Evolutionary conservation across 768 basidiomycete genomes (phyloP), one percentile per base, ranked within the genome.

Genomic region (Lactarius sp.): DNA sequence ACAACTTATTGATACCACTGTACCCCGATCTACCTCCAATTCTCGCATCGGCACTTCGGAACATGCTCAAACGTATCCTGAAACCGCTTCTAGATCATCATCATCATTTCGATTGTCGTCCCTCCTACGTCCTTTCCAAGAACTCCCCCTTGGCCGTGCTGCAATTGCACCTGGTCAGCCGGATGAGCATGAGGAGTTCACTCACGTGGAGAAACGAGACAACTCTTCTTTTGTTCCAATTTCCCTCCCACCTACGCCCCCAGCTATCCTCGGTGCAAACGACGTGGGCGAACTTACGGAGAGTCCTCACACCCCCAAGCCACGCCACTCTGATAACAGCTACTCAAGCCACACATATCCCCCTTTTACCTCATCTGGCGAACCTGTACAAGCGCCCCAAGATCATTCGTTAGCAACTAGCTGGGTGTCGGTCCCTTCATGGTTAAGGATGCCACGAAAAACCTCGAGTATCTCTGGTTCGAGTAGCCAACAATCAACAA

Each of bases 51-150:
- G 52, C 18, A 36, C 52, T 41, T 56, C 46, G 60, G 60, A 62
- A 8, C 58, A 50, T 34, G 41, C 39, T n/a, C 64, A 39, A 52
- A 80, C 74, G 52, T 66, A 78, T 34, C 76, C 79, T 44, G 64
- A 75, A 10, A 60, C 70, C 7, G 73, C 51, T 9, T 36, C 59
- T 74, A 68, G 52, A 64, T 22, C 61, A 0, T 61, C 61, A 52
- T 80, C 86, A 8, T 75, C 79, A 14, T 92, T 89, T 74, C 79
- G 85, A 62, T 73, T 92, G 39, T 78, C 86, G 2, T 84, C 81
- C 2, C 73, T 92, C 39, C 77, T 91, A 41, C 80, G 84, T 56
- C 88, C 90, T 4, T 83, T 92, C 70, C 84, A 85, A 46, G 87
- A 88, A 60, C 75, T 77, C 36, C 79, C 79, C 20, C 62, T 78